Conservation (phyloP, 441 rosid genomes). For the Populus hybrid region DNA sequence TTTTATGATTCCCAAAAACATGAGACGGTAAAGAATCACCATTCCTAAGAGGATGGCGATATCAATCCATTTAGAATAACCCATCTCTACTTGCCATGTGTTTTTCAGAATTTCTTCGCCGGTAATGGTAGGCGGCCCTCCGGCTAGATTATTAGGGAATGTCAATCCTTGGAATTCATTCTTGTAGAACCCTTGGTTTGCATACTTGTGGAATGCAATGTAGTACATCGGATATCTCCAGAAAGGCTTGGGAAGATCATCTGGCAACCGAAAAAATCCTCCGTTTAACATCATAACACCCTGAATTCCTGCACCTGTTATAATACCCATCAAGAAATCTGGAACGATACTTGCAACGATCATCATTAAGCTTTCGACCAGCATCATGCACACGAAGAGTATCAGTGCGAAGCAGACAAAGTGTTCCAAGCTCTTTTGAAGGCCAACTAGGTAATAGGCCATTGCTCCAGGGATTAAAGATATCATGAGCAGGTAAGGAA, state of each 20-base stretch:
- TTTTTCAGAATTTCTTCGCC: conserved; percentile 2
- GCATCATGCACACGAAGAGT: conserved; percentile 32
- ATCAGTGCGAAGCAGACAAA: conserved; percentile 29
- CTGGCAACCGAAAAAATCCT: conserved; percentile 43
- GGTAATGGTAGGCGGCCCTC: not conserved
- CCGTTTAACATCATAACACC: conserved; percentile 50
- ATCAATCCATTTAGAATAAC: conserved; percentile 53
- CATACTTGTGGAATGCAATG: conserved; percentile 45
- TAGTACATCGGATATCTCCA: conserved; percentile 50
- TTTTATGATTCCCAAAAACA: conserved; percentile 42
- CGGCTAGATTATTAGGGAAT: conserved; percentile 30
- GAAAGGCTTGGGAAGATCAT: conserved; percentile 43
- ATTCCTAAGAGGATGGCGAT: conserved; percentile 34
- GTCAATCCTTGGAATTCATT: conserved; percentile 44
- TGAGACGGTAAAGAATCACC: conserved; percentile 39
- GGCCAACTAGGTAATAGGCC: conserved; percentile 40
- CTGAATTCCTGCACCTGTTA: conserved; percentile 44
- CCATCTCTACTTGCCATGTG: conserved; percentile 46
- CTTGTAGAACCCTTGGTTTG: conserved; percentile 49
- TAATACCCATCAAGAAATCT: conserved; percentile 46
- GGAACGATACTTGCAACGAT: conserved; percentile 48
- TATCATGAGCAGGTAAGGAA: conserved; percentile 36
- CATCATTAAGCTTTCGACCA: conserved; percentile 59
- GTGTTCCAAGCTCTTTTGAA: conserved; percentile 35
- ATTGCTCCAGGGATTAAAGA: conserved; percentile 44